A percentile compares a stretch with the other conserved stretches of the same genome.
phyloP scores from a whole-genome alignment of 345 rosid genomes.

The Citrus sinensis region DVS_A1.0 CM039169.1:33417501-33418000 shows the following conservation, averaged over 20 bases:
- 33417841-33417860: conserved; percentile 9
- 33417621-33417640: not conserved
- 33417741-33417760: not conserved
- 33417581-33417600: too few relatives aligned
- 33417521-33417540: not conserved
- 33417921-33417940: too few relatives aligned
- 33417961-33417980: too few relatives aligned
- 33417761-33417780: not conserved
- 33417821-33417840: not conserved
- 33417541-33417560: not conserved
- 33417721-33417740: not conserved
- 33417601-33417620: not conserved
- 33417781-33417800: conserved; percentile 19
- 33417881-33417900: not conserved
- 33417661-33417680: conserved; percentile 19
- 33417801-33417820: not conserved
- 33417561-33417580: not conserved
- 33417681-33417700: not conserved
- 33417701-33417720: conserved; percentile 39
- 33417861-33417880: conserved; percentile 18
- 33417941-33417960: too few relatives aligned
- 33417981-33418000: too few relatives aligned
- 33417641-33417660: not conserved
- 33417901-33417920: not conserved
- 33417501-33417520: not conserved